phyloP scores from a whole-genome alignment of 306 rosid genomes.

The Trichosanthes truncata region DNA sequence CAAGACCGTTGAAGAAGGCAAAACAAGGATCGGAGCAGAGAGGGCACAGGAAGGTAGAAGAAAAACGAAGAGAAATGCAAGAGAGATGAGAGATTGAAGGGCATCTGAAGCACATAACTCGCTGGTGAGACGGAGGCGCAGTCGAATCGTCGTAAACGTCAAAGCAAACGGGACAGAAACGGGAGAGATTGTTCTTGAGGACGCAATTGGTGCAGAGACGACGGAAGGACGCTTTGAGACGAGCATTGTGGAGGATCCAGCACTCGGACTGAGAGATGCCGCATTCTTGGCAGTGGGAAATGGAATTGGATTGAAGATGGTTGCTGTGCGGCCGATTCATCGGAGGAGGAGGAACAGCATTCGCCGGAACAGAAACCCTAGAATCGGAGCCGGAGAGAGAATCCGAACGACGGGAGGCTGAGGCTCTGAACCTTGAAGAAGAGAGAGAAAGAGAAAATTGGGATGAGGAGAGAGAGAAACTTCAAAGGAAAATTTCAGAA shows the following conservation, averaged over 20 bases:
- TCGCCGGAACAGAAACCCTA: constrained; percentile 9
- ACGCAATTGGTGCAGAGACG: constrained; percentile 63
- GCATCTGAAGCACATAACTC: constrained; percentile 56
- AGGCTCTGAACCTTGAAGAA: not conserved
- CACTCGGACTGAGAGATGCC: constrained; percentile 16
- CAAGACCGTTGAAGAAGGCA: constrained; percentile 22
- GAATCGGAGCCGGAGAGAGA: not conserved
- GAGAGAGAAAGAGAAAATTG: no score
- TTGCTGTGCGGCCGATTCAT: not conserved
- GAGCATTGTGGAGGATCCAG: constrained; percentile 35
- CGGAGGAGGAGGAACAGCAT: not conserved
- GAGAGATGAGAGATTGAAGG: constrained; percentile 53
- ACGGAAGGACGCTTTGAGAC: constrained; percentile 22
- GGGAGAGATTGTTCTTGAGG: constrained; percentile 41
- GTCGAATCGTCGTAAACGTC: constrained; percentile 37
- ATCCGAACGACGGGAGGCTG: not conserved
- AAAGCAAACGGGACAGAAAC: constrained; percentile 67
- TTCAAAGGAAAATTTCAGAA: not conserved
- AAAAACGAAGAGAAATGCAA: constrained; percentile 19
- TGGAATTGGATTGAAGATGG: not conserved
- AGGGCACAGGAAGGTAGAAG: constrained; percentile 38
- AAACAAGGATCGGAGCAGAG: constrained; percentile 38
- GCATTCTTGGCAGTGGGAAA: constrained; percentile 33
- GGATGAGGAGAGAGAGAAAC: not conserved
- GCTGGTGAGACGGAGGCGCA: constrained; percentile 28